Conservation (phyloP, 2,329 filamentous ascomycete genomes). For the Fusarium vanettenii region DNA sequence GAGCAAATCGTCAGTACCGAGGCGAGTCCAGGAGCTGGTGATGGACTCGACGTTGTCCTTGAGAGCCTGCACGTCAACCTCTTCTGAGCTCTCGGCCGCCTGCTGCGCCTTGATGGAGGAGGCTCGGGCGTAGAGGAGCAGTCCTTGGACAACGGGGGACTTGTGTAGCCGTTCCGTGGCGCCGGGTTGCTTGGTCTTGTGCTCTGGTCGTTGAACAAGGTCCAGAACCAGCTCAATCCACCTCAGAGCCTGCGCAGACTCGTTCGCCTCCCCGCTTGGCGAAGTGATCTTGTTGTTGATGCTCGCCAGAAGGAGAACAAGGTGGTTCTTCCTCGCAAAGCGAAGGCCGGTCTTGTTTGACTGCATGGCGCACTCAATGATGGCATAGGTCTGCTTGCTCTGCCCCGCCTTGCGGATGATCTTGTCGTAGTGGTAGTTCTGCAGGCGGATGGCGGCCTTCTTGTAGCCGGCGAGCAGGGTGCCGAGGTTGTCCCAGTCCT, state of each 20-base stretch:
- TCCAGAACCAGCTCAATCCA: constrained; percentile 62
- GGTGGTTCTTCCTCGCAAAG: constrained; percentile 55
- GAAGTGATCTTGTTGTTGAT: constrained; percentile 53
- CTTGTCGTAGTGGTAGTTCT: constrained; percentile 49
- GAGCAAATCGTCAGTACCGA: constrained; percentile 29
- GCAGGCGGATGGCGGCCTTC: constrained; percentile 55
- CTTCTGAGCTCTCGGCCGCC: constrained; percentile 33
- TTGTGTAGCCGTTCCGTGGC: constrained; percentile 38
- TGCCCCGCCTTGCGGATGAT: constrained; percentile 56
- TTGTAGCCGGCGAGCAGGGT: constrained; percentile 63
- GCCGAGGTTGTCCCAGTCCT: constrained; percentile 65
- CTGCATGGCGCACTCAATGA: constrained; percentile 64
- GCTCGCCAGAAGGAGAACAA: constrained; percentile 43
- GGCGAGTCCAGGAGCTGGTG: constrained; percentile 42
- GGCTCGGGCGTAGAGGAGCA: constrained; percentile 46
- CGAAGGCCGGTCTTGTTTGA: constrained; percentile 58
- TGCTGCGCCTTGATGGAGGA: constrained; percentile 43
- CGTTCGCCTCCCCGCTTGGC: constrained; percentile 34
- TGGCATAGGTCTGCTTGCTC: constrained; percentile 55
- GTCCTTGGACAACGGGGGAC: constrained; percentile 46
- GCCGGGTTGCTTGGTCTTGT: constrained; percentile 40
- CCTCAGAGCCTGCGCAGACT: constrained; percentile 56
- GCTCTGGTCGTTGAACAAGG: constrained; percentile 58
- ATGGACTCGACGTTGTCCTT: constrained; percentile 46
- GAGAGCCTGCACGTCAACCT: constrained; percentile 41